Percentiles rank a stretch among this genome's conserved stretches.
Conservation (phyloP, 2,329 filamentous ascomycete genomes). For the Tolypocladium pustulatum region DNA sequence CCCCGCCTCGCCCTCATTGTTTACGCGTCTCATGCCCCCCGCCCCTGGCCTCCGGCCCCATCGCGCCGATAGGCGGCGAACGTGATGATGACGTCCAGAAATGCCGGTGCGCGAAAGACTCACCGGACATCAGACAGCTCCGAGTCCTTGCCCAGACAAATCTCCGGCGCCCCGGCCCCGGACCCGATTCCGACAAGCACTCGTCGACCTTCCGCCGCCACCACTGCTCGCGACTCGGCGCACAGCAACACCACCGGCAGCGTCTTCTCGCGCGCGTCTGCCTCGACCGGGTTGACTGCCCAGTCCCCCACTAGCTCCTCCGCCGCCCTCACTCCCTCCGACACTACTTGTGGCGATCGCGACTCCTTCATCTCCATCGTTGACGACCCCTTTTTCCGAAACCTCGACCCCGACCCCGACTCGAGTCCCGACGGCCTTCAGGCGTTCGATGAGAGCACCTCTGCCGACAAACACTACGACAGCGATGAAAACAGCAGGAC, state of each 20-base stretch:
- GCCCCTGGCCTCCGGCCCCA: conserved; percentile 8
- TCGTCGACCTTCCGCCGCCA: conserved; percentile 6
- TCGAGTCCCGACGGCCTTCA: conserved; percentile 12
- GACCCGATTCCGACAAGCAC: neutral
- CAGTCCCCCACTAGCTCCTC: conserved; percentile 5
- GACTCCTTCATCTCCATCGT: conserved; percentile 43
- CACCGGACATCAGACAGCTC: conserved; percentile 10
- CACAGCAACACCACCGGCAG: conserved; percentile 9
- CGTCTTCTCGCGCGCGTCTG: conserved; percentile 8
- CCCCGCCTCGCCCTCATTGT: neutral
- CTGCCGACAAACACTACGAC: conserved; percentile 15
- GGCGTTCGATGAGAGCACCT: conserved; percentile 12
- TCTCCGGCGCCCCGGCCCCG: conserved; percentile 2
- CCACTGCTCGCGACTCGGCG: conserved; percentile 12
- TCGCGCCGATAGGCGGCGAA: conserved; percentile 18
- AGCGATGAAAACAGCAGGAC: conserved; percentile 28
- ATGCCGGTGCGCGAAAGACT: conserved; percentile 13
- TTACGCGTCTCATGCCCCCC: conserved; percentile 11
- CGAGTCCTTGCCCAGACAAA: conserved; percentile 5
- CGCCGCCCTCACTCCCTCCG: conserved; percentile 12
- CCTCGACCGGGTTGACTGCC: conserved; percentile 3
- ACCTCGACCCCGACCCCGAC: conserved; percentile 25
- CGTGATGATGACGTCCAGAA: conserved; percentile 14
- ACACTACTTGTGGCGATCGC: conserved; percentile 20
- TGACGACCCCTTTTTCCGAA: conserved; percentile 45